Base-by-base conservation (phyloP, 345 rosid species). In the Moricandia arvensis region DNA sequence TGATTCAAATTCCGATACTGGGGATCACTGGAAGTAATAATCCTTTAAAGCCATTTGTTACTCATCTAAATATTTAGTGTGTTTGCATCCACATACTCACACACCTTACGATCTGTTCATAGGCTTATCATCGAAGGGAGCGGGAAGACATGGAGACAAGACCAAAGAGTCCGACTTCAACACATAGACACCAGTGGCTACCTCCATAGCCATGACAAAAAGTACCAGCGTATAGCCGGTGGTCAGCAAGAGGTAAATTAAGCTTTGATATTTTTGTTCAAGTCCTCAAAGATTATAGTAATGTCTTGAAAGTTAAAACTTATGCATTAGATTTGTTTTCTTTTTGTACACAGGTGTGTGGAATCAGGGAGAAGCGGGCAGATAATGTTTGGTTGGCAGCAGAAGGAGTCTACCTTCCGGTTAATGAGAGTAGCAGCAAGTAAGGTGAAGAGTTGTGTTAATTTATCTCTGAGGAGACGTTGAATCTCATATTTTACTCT, bases 311-410 rank as follows among this genome's bases (percentile, higher is more conserved):
- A 77, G 35, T 26, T 16, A 29, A 35, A 37, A 45, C 53, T 64
- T 16, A 31, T 13, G 2, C 34, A 63, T 75, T 3, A 4, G 65
- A 30, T 62, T 63, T 7, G 65, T 13, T 17, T 21, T 17, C n/a
- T 26, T 6, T 33, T 45, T 1, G 21, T 53, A 27, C 5, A 5
- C 45, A 96, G 99, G 99, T 93, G 9, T 96, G 99, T 26, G 97
- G 91, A 18, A 54, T 96, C 57, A 70, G 89, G 26, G 98, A 96
- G 79, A 96, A 96, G 86, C 86, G 87, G 6, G 84, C 93, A 0
- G 98, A 91, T 81, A 95, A 90, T 15, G 71, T 95, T 37, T 95
- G 99, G 99, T 77, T 95, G 83, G 99, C 98, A 41, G 94, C 98
- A 7, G 99, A 95, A 82, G 99, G 99, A 9, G 92, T 88, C 8